Conservation (phyloP, 805 yeast genomes). For the Starmerella geochares region DNA sequence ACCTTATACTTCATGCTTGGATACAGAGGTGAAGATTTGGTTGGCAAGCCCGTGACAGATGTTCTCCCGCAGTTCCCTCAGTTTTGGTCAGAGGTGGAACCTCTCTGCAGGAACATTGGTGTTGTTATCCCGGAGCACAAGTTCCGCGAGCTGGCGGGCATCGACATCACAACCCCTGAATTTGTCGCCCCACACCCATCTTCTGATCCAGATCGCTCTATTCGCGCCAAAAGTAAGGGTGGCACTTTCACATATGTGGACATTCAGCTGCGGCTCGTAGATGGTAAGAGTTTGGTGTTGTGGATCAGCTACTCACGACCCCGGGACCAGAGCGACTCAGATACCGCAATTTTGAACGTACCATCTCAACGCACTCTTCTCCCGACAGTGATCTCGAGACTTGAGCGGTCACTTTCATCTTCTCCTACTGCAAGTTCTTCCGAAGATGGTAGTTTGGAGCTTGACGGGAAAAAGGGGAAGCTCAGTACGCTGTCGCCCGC, state of each 20-base stretch:
- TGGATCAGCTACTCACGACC: constrained; percentile 72
- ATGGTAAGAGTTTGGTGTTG: constrained; percentile 47
- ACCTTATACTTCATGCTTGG: constrained; percentile 23
- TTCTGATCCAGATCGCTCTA: constrained; percentile 16
- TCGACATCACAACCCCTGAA: constrained; percentile 5
- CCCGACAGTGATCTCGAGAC: not conserved
- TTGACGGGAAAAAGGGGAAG: not conserved
- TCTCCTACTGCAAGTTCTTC: not conserved
- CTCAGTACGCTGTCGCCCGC: not conserved
- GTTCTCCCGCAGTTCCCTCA: constrained; percentile 27
- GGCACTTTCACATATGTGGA: constrained; percentile 57
- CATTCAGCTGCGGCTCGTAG: constrained; percentile 66
- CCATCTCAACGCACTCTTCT: constrained; percentile 12
- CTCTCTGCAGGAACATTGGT: constrained; percentile 41
- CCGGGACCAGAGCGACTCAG: not conserved
- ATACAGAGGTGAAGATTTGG: constrained; percentile 7
- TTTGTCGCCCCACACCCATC: constrained; percentile 33
- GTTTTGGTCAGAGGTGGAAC: constrained; percentile 36
- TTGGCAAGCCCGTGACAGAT: constrained; percentile 15
- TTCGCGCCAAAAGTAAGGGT: constrained; percentile 53
- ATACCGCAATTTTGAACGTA: not conserved
- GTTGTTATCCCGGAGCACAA: constrained; percentile 84
- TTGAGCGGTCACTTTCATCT: not conserved
- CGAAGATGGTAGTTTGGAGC: not conserved
- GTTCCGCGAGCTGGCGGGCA: constrained; percentile 48